Evolutionary conservation across 306 rosid species (phyloP), one percentile per base, ranked within the genome.

Genomic region (Dalbergia cultrata): DNA sequence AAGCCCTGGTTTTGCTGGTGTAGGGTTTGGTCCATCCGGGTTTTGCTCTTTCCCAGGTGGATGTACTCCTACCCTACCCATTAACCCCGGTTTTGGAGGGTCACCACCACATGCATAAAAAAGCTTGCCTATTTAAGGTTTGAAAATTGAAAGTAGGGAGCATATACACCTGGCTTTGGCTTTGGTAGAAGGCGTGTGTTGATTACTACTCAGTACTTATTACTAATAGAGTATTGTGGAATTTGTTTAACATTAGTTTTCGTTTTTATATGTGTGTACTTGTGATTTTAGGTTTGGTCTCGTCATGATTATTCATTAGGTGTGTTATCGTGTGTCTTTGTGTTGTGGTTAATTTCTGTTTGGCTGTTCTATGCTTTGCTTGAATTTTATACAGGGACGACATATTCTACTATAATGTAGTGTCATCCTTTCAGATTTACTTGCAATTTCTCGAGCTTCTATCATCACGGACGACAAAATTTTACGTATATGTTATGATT

Each of bases 41-140:
- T 79, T 84, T 64, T 84, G 87, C 81, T 74, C 84, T 19, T 79
- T 68, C 84, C 87, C 87, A 3, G 87, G 87, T 50, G 74, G 81
- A 0, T 84, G 84, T 22, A 74, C 85, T 16, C 62, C 72, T 4
- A 26, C 80, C 44, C 22, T 84, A 0, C 87, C 84, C 62, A 11
- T 17, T 61, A 43, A 13, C 59, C 86, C 80, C 1, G 43, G 66
- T 39, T 49, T 3, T 72, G 83, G 75, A 0, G 64, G 49, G 8
- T 11, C 74, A 26, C 81, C 81, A 33, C 87, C 81, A 0, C 81
- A 84, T 68, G 74, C 81, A 39, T 84, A 68, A 53, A 39, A 7
- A 44, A 31, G 7, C 58, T 37, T 16, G 14, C 64, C 39, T 65
- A 6, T 26, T 65, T 65, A 21, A 49, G 59, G 59, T 14, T 47